Conservation (phyloP, 2,329 filamentous ascomycete genomes). For the Aspergillus unguis region DNA sequence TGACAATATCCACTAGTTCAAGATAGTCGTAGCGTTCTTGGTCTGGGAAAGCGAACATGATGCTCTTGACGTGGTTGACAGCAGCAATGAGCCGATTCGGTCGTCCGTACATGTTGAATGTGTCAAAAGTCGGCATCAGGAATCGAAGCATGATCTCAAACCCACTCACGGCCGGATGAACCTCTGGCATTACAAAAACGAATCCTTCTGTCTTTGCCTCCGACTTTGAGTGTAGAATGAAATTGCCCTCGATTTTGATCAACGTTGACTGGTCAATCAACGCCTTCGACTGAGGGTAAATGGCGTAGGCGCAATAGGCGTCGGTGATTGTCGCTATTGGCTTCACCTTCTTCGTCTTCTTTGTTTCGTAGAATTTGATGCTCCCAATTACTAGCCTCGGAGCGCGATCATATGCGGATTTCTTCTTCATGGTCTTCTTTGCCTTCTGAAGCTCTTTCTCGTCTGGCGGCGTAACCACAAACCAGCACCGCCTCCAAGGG, state of each 20-base stretch:
- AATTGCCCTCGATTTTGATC: conserved; percentile 86
- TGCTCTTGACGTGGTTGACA: conserved; percentile 75
- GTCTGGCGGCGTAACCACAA: conserved; percentile 85
- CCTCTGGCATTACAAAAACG: conserved; percentile 96
- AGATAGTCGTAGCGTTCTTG: conserved; percentile 85
- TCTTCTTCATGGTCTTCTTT: conserved; percentile 78
- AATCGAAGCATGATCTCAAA: conserved; percentile 95
- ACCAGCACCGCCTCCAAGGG: conserved; percentile 96
- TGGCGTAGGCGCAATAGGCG: conserved; percentile 87
- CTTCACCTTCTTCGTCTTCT: conserved; percentile 84
- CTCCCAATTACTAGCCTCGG: conserved; percentile 72
- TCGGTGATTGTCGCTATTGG: conserved; percentile 91
- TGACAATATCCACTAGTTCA: conserved; percentile 79
- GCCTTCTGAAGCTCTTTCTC: conserved; percentile 86
- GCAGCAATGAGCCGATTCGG: conserved; percentile 84
- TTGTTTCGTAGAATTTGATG: conserved; percentile 93
- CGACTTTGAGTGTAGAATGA: conserved; percentile 78
- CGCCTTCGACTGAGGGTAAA: conserved; percentile 92
- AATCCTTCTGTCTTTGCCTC: conserved; percentile 83
- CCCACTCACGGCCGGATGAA: conserved; percentile 83
- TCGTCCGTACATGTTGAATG: conserved; percentile 85
- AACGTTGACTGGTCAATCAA: conserved; percentile 92
- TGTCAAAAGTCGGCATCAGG: conserved; percentile 91
- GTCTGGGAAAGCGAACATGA: conserved; percentile 98
- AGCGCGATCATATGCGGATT: conserved; percentile 75